Evolutionary conservation across 2,329 filamentous ascomycete genomes (phyloP).

Genomic region (Aspergillus sp.): DNA sequence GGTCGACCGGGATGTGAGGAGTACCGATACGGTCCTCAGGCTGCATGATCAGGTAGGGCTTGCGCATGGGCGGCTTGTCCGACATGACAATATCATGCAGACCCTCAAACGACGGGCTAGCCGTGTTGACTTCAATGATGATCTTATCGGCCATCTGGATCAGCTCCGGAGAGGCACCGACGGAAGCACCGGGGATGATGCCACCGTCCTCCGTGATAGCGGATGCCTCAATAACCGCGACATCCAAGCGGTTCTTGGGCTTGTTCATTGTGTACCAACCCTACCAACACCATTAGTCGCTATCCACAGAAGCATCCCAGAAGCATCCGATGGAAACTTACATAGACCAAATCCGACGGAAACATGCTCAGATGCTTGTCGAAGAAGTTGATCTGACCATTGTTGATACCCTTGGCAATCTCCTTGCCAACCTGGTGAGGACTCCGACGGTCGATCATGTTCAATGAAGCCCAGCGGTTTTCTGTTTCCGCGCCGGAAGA

Average conservation of each 20-base stretch:
- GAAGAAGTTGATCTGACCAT: conserved; percentile 85
- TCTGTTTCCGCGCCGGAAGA: conserved; percentile 87
- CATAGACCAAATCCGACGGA: conserved; percentile 79
- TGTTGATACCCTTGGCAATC: conserved; percentile 88
- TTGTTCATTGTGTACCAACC: conserved; percentile 83
- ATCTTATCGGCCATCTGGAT: conserved; percentile 91
- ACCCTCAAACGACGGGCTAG: conserved; percentile 80
- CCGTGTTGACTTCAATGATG: conserved; percentile 89
- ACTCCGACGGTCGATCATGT: conserved; percentile 85
- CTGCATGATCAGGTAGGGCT: conserved; percentile 82
- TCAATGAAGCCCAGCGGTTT: conserved; percentile 82
- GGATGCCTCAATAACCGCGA: conserved; percentile 81
- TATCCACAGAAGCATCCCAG: conserved; percentile 2
- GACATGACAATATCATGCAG: conserved; percentile 90
- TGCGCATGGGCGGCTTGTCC: conserved; percentile 76
- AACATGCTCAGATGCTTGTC: conserved; percentile 96
- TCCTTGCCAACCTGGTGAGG: conserved; percentile 90
- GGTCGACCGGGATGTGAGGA: conserved; percentile 78
- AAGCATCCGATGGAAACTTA: conserved; percentile 34
- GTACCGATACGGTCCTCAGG: conserved; percentile 86
- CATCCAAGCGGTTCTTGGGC: conserved; percentile 72
- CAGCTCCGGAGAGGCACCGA: conserved; percentile 81
- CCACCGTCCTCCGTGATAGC: conserved; percentile 87
- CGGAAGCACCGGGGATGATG: conserved; percentile 82
- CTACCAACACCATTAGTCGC: conserved; percentile 36